Percentiles rank a stretch among this genome's conserved stretches.
These are phyloP conservation scores for Cyberlindnera maritima DNA, from an alignment of 805 yeast genomes.

Conservation along the genomic window DNA sequence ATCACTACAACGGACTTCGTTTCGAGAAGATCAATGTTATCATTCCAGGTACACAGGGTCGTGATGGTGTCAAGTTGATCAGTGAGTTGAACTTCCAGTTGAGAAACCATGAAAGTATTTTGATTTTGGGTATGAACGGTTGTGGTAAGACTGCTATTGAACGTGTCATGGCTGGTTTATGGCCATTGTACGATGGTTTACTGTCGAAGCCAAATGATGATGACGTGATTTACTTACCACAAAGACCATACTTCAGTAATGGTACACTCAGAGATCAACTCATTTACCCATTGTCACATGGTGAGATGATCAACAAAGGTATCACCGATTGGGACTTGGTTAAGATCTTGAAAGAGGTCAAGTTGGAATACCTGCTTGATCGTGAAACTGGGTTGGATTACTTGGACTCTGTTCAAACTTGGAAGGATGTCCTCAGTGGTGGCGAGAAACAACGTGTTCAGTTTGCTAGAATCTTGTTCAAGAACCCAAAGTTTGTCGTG, in stretches of 20 bases:
- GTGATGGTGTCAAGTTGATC: constrained; percentile 59
- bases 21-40: constrained; percentile 81
- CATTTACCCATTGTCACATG: constrained; percentile 78
- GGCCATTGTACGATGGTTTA: constrained; percentile 88
- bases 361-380: constrained; percentile 72
- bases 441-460: constrained; percentile 91
- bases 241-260: constrained; percentile 75
- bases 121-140: constrained; percentile 85
- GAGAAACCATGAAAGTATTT: constrained; percentile 53
- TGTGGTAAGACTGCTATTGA: constrained; percentile 87
- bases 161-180: constrained; percentile 78
- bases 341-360: constrained; percentile 69
- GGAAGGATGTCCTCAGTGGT: constrained; percentile 94
- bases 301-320: constrained; percentile 73
- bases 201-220: constrained; percentile 71
- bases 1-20: constrained; percentile 72
- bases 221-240: constrained; percentile 79
- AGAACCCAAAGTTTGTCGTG: constrained; percentile 75
- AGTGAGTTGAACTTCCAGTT: constrained; percentile 58
- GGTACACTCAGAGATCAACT: constrained; percentile 91
- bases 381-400: constrained; percentile 53
- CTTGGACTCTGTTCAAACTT: constrained; percentile 51
- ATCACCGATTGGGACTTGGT: constrained; percentile 66
- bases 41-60: constrained; percentile 66
- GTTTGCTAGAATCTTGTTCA: constrained; percentile 82